Conservation (phyloP, 352 stramenopile species). For the Phytopythium ostracodes region DNA sequence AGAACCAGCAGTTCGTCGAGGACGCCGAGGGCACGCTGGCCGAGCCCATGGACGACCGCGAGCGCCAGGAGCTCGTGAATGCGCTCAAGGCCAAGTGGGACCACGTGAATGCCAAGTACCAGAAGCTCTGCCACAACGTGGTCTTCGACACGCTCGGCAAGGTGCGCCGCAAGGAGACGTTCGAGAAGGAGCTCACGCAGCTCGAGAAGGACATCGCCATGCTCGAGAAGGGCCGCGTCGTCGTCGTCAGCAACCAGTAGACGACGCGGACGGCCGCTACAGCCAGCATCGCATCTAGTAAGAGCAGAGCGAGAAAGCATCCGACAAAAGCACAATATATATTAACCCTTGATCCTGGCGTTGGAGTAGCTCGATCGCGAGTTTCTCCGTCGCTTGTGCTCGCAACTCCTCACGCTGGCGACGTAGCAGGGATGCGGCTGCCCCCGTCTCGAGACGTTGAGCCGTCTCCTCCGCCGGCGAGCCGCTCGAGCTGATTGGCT, state of each 20-base stretch:
- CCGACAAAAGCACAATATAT: background rate
- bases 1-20: slow-evolving; percentile 86
- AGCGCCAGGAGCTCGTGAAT: slow-evolving; percentile 81
- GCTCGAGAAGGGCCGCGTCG: slow-evolving; percentile 72
- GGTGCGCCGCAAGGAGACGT: slow-evolving; percentile 90
- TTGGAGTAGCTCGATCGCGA: background rate
- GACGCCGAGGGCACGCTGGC: slow-evolving; percentile 50
- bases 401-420: background rate
- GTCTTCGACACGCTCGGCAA: slow-evolving; percentile 92
- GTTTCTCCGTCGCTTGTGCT: background rate
- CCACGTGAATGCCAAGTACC: slow-evolving; percentile 92
- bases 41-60: slow-evolving; percentile 80
- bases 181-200: slow-evolving; percentile 90
- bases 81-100: slow-evolving; percentile 93
- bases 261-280: background rate
- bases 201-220: slow-evolving; percentile 91
- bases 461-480: slow-evolving; percentile 13
- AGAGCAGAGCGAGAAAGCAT: no score
- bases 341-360: background rate
- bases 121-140: slow-evolving; percentile 93
- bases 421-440: background rate
- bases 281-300: no score
- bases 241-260: slow-evolving; percentile 39
- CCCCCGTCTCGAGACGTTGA: background rate
- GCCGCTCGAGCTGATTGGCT: slow-evolving; percentile 53